Base-by-base conservation (phyloP, 2,329 filamentous ascomycete species). In the Hymenoscyphus occultus region DNA sequence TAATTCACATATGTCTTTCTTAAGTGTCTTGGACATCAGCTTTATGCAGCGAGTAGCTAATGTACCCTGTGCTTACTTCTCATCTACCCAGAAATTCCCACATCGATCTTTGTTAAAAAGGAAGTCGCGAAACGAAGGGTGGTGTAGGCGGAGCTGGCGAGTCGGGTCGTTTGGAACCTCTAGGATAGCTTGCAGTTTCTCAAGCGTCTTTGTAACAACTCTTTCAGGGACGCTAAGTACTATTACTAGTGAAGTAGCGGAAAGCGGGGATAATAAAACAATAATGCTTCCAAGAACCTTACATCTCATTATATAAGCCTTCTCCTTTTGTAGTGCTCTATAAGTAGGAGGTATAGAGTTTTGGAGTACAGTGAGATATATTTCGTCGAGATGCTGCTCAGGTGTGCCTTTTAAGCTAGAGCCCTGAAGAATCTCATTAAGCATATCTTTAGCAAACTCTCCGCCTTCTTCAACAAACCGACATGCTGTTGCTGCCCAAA, bases 131-230 rank as follows among this genome's bases (percentile, higher is more conserved):
- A n/a, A n/a, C n/a, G n/a, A n/a, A n/a, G n/a, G n/a, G n/a, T n/a
- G n/a, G n/a, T n/a, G n/a, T n/a, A n/a, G n/a, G n/a, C 40, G 40
- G 40, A 42, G 40, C 16, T 13, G 70, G 39, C 28, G 56, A 62
- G 69, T 66, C 0, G 70, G 19, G 9, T 67, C 63, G 16, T 70
- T 62, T 12, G 76, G 51, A 19, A 75, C 60, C 39, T 64, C 59
- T 40, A 76, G 61, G 54, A 77, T 68, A 67, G 76, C 71, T 60
- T 79, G n/a, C 22, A 68, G 60, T 9, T 61, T 51, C 5, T 63
- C 28, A 32, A 68, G 31, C 48, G 64, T 61, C 57, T 42, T 16
- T 3, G 57, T 40, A n/a, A 64, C 35, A 6, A 63, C 40, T 60
- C 28, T 42, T n/a, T 16, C 32, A 54, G 39, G 22, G 35, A 68